Percentiles rank a stretch among this genome's conserved stretches.
These are phyloP conservation scores for Saccharomycopsis babjevae DNA, from an alignment of 805 yeast species.

Conservation along the genomic window DNA sequence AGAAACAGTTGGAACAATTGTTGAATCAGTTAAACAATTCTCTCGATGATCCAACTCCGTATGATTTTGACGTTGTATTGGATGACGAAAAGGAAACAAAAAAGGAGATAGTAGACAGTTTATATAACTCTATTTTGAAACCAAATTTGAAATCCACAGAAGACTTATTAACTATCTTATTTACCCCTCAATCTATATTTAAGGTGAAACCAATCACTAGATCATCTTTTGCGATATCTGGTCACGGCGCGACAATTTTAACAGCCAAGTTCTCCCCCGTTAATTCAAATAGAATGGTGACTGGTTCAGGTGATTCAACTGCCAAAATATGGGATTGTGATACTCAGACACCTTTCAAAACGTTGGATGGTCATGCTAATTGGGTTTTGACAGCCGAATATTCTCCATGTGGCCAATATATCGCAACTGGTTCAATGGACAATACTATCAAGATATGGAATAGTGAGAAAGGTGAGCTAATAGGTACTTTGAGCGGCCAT, in stretches of 20 bases:
- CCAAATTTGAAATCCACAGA: constrained; percentile 87
- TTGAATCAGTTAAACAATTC: constrained; percentile 68
- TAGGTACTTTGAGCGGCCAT: constrained; percentile 48
- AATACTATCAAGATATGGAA: constrained; percentile 85
- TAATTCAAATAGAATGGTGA: constrained; percentile 73
- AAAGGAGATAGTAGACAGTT: constrained; percentile 61
- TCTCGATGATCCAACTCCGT: constrained; percentile 80
- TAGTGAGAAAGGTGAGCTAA: constrained; percentile 45
- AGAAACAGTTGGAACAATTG: constrained; percentile 78
- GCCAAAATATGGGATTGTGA: constrained; percentile 96
- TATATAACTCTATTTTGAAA: constrained; percentile 71
- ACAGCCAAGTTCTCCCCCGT: constrained; percentile 92
- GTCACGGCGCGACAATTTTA: constrained; percentile 89
- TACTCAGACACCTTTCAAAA: constrained; percentile 81
- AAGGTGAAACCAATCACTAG: constrained; percentile 87
- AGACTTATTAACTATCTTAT: constrained; percentile 82
- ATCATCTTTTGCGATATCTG: constrained; percentile 85
- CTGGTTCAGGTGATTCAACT: constrained; percentile 94
- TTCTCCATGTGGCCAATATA: constrained; percentile 82
- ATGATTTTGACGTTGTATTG: constrained; percentile 60
- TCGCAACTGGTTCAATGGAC: constrained; percentile 97
- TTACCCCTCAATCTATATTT: constrained; percentile 91
- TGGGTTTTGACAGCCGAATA: constrained; percentile 91
- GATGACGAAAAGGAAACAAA: constrained; percentile 31
- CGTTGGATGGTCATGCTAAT: constrained; percentile 75